Percentiles rank a stretch among this genome's conserved stretches.
phyloP scores from a whole-genome alignment of 2,329 filamentous ascomycete genomes.

The Paecilomyces sp. region DNA sequence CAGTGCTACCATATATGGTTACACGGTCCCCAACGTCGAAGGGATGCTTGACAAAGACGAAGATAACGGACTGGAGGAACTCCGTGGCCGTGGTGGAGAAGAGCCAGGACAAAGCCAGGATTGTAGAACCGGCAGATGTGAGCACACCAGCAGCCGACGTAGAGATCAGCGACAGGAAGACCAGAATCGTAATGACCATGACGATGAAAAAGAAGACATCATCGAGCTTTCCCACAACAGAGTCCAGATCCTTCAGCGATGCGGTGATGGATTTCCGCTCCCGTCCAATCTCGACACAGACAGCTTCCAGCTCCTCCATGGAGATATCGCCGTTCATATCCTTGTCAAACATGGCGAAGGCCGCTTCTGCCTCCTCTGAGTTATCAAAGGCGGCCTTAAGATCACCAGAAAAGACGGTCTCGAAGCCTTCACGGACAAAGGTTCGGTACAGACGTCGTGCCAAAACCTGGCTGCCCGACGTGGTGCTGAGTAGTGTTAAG shows the following conservation, averaged over 20 bases:
- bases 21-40: conserved; percentile 95
- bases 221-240: conserved; percentile 84
- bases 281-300: conserved; percentile 87
- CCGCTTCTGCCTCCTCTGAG: conserved; percentile 78
- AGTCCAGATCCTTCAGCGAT: conserved; percentile 89
- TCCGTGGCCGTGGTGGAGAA: conserved; percentile 90
- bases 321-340: conserved; percentile 95
- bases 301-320: conserved; percentile 87
- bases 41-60: conserved; percentile 94
- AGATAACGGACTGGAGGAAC: conserved; percentile 87
- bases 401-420: conserved; percentile 72
- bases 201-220: conserved; percentile 85
- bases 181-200: conserved; percentile 68
- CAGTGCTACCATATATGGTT: conserved; percentile 83
- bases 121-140: conserved; percentile 78
- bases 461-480: conserved; percentile 69
- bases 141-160: conserved; percentile 83
- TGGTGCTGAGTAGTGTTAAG: conserved; percentile 65
- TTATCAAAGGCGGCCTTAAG: conserved; percentile 71
- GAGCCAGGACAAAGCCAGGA: conserved; percentile 88
- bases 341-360: conserved; percentile 90
- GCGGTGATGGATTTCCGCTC: conserved; percentile 94
- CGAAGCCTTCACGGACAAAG: conserved; percentile 65
- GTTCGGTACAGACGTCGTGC: conserved; percentile 84
- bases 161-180: conserved; percentile 84